phyloP scores from a whole-genome alignment of 768 basidiomycete genomes.

The Lyophyllum semitale region DNA sequence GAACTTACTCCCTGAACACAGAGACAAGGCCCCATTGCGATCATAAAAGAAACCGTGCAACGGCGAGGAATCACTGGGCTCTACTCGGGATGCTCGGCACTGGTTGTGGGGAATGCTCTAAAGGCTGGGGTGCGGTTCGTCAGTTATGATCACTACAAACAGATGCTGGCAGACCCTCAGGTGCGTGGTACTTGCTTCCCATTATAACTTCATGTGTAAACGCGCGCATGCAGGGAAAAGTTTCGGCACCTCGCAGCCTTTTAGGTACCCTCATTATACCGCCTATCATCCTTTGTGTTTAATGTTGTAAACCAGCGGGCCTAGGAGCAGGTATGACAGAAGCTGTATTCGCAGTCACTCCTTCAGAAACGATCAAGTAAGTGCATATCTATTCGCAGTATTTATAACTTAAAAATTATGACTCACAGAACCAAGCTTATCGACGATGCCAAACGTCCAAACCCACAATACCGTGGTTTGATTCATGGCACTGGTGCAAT shows the following conservation, averaged over 20 bases:
- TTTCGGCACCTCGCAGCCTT: conserved; percentile 83
- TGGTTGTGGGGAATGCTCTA: conserved; percentile 86
- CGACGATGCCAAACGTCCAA: conserved; percentile 85
- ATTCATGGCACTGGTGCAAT: conserved; percentile 84
- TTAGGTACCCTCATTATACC: conserved; percentile 48
- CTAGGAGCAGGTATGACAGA: conserved; percentile 90
- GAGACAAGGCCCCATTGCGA: conserved; percentile 70
- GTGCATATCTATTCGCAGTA: conserved; percentile 24
- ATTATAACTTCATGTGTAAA: background rate
- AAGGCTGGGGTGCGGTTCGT: conserved; percentile 98
- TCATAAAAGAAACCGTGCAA: conserved; percentile 72
- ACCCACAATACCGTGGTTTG: conserved; percentile 85
- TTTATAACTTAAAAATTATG: background rate
- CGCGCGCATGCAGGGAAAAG: conserved; percentile 71
- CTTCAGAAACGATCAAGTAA: conserved; percentile 97
- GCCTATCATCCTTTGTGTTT: background rate
- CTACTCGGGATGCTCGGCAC: conserved; percentile 91
- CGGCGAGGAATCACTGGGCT: conserved; percentile 80
- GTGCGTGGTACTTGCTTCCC: conserved; percentile 39
- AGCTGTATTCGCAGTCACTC: conserved; percentile 92
- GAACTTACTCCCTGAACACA: conserved; percentile 15
- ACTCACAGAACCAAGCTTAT: conserved; percentile 94
- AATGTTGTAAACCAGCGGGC: conserved; percentile 50
- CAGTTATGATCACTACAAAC: conserved; percentile 92
- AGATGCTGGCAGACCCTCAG: conserved; percentile 76